Evolutionary conservation across 495 filamentous ascomycete species (phyloP).

Genomic region (Choiromyces venosus): DNA sequence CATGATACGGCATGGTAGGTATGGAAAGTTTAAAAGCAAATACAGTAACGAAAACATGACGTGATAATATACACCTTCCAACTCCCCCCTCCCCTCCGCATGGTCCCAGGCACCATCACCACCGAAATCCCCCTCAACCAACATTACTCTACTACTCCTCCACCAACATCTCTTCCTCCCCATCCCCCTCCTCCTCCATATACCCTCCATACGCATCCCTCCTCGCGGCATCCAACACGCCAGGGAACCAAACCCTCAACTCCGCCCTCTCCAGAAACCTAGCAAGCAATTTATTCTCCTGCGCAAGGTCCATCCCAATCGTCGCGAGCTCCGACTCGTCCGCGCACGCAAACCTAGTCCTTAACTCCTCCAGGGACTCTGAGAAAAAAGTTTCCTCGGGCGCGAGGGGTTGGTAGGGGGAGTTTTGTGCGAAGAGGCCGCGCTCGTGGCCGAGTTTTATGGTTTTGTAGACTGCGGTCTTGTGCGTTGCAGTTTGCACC

Average conservation of each 20-base stretch:
- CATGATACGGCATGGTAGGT: background rate
- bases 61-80: background rate
- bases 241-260: slow-evolving; percentile 30
- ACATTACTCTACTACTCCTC: background rate
- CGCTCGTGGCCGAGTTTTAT: slow-evolving; percentile 35
- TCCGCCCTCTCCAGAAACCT: slow-evolving; percentile 21
- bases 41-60: background rate
- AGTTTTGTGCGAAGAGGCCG: slow-evolving; percentile 33
- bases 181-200: slow-evolving; percentile 43
- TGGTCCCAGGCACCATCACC: too few species aligned
- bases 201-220: slow-evolving; percentile 43
- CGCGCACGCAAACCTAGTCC: slow-evolving; percentile 29
- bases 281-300: slow-evolving; percentile 33
- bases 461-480: slow-evolving; percentile 42
- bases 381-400: slow-evolving; percentile 31
- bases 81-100: slow-evolving; percentile 13
- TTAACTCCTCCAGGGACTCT: slow-evolving; percentile 30
- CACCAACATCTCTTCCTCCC: slow-evolving; percentile 43
- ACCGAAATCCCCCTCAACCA: background rate
- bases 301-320: slow-evolving; percentile 29
- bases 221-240: slow-evolving; percentile 38
- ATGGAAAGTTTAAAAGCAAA: background rate
- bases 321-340: slow-evolving; percentile 31
- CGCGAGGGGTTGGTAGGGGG: slow-evolving; percentile 28
- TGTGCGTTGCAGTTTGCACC: slow-evolving; percentile 32